A percentile compares a stretch with the other conserved stretches of the same genome.
Conservation (phyloP, 495 filamentous ascomycete species). For the Platismatia glauca region DNA sequence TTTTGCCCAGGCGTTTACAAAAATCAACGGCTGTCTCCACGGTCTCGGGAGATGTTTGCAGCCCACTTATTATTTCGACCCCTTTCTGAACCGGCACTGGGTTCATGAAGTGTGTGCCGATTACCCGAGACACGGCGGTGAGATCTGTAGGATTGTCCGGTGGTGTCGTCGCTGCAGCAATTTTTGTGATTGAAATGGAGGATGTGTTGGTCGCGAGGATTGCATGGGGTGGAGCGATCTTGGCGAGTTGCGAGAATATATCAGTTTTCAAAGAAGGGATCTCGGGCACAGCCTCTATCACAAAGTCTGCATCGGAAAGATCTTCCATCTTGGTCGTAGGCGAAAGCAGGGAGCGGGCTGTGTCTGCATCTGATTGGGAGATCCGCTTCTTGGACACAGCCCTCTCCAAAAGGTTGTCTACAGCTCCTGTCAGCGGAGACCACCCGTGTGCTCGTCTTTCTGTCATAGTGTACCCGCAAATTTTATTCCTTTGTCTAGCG, state of each 20-base stretch:
- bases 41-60: constrained; percentile 81
- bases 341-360: constrained; percentile 55
- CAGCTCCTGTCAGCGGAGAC: constrained; percentile 6
- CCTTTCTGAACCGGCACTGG: constrained; percentile 95
- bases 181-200: constrained; percentile 93
- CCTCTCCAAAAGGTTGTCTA: constrained; percentile 87
- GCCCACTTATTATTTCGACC: constrained; percentile 89
- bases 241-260: constrained; percentile 78
- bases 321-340: constrained; percentile 67
- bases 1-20: constrained; percentile 82
- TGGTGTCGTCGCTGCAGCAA: constrained; percentile 72
- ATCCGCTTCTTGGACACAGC: constrained; percentile 79
- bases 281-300: constrained; percentile 97
- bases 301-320: constrained; percentile 82
- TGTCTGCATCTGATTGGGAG: constrained; percentile 66
- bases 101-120: constrained; percentile 99
- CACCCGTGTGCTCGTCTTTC: background rate
- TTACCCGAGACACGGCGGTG: constrained; percentile 74
- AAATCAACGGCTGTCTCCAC: constrained; percentile 78
- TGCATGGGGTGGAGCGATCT: constrained; percentile 75
- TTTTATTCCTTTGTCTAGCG: constrained; percentile 82
- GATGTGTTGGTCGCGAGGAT: constrained; percentile 97
- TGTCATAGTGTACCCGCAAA: constrained; percentile 60
- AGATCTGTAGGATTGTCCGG: constrained; percentile 60
- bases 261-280: constrained; percentile 75